A percentile compares a stretch with the other conserved stretches of the same genome.
phyloP scores from a whole-genome alignment of 352 stramenopile species.

The Phytophthora citrophthora region DNA sequence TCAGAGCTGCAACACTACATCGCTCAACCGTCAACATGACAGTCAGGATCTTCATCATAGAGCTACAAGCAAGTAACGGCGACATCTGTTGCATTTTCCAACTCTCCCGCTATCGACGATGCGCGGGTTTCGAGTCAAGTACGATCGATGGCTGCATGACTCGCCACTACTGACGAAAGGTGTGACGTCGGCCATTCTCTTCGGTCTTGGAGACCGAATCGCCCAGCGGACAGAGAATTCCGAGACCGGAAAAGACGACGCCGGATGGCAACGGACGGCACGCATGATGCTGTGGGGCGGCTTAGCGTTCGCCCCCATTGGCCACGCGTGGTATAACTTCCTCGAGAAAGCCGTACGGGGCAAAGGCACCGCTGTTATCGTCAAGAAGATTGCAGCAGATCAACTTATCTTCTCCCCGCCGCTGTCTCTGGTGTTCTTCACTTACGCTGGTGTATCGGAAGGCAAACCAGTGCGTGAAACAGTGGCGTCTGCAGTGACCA shows the following conservation, averaged over 20 bases:
- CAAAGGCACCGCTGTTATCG: slow-evolving; percentile 22
- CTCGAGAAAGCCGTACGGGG: slow-evolving; percentile 65
- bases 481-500: slow-evolving; percentile 30
- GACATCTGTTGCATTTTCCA: slow-evolving; percentile 13
- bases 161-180: slow-evolving; percentile 74
- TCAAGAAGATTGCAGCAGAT: slow-evolving; percentile 50
- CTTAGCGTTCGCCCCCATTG: slow-evolving; percentile 83
- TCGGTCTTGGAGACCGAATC: slow-evolving; percentile 68
- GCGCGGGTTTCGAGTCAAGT: slow-evolving; percentile 50
- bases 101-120: slow-evolving; percentile 32
- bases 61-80: slow-evolving; percentile 13
- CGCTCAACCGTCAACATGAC: neutral
- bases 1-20: neutral
- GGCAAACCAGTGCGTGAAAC: slow-evolving; percentile 31
- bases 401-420: slow-evolving; percentile 47
- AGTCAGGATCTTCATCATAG: neutral
- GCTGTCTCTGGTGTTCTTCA: slow-evolving; percentile 45
- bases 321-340: slow-evolving; percentile 92
- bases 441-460: slow-evolving; percentile 36
- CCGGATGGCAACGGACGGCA: slow-evolving; percentile 35
- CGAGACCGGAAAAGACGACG: slow-evolving; percentile 10
- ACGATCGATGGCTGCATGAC: slow-evolving; percentile 58
- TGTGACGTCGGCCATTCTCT: slow-evolving; percentile 69
- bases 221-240: slow-evolving; percentile 57
- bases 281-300: slow-evolving; percentile 90